phyloP scores from a whole-genome alignment of 2,329 filamentous ascomycete genomes.

The Tothia fuscella region DNA sequence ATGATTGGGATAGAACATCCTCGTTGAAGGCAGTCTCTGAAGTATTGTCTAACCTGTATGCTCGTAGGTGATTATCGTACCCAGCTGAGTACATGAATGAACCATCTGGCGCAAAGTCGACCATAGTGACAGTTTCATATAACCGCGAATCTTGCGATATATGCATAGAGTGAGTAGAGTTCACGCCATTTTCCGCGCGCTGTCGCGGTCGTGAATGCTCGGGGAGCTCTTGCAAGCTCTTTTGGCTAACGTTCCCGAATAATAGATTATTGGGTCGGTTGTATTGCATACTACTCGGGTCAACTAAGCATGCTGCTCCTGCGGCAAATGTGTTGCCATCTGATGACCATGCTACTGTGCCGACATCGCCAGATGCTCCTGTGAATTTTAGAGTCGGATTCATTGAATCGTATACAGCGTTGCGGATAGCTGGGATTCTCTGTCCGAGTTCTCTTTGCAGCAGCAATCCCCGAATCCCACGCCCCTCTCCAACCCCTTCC shows the following conservation, averaged over 20 bases:
- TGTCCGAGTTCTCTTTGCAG: conserved; percentile 5
- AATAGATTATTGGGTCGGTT: conserved; percentile 47
- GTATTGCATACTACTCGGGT: conserved; percentile 46
- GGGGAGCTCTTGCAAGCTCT: conserved; percentile 38
- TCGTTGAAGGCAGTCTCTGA: conserved; percentile 17
- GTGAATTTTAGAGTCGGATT: conserved; percentile 37
- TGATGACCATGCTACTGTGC: conserved; percentile 43
- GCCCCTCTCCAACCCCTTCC: neutral
- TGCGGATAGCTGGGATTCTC: neutral
- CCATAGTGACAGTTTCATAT: conserved; percentile 44
- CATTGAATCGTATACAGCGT: conserved; percentile 24
- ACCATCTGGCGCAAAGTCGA: conserved; percentile 38
- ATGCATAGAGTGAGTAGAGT: conserved; percentile 33
- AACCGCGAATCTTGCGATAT: conserved; percentile 39
- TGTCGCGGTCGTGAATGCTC: conserved; percentile 38
- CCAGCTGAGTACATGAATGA: conserved; percentile 40
- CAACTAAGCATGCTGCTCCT: conserved; percentile 44
- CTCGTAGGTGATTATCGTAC: conserved; percentile 38
- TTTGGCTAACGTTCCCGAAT: conserved; percentile 33
- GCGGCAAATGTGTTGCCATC: conserved; percentile 43
- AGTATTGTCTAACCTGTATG: conserved; percentile 26
- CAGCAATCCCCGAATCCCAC: neutral
- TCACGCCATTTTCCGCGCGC: conserved; percentile 26
- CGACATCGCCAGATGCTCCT: conserved; percentile 47
- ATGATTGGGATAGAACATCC: too few species aligned